Percentiles rank a stretch among this genome's conserved stretches.
These are phyloP conservation scores for Scalesia atractyloides DNA, from an alignment of 129 eudicot genomes.

Conservation along the genomic window DNA sequence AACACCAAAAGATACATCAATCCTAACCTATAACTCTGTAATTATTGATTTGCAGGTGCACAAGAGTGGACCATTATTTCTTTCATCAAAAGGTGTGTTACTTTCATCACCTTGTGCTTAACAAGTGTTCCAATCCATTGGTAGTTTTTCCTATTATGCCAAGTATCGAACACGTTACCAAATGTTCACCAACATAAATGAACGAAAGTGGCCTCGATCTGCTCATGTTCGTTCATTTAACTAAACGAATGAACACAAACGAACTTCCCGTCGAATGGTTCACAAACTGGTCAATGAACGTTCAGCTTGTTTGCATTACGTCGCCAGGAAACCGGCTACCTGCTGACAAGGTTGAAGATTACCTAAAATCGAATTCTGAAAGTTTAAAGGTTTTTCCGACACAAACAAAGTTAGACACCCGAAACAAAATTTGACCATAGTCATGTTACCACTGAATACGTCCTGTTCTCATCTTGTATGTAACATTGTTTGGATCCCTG, in stretches of 20 bases:
- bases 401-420: constrained; percentile 10
- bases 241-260: too few species aligned
- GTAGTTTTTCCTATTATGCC: not conserved
- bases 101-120: constrained; percentile 26
- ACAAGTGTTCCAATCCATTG: constrained; percentile 16
- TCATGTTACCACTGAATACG: not conserved
- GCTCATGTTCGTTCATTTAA: too few species aligned
- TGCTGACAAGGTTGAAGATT: not conserved
- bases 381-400: not conserved
- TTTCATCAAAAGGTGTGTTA: constrained; percentile 85
- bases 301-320: not conserved
- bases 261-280: too few species aligned
- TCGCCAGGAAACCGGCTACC: not conserved
- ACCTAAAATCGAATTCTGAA: not conserved
- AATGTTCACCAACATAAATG: too few species aligned
- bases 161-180: not conserved
- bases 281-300: too few species aligned
- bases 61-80: constrained; percentile 84
- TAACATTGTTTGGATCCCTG: not conserved
- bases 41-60: constrained; percentile 66
- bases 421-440: not conserved
- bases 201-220: too few species aligned
- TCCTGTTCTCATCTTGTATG: constrained; percentile 1
- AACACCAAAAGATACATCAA: too few species aligned
- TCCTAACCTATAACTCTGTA: too few species aligned